These are phyloP conservation scores for Podaxis mareebaensis DNA, from an alignment of 768 basidiomycete species.

Conservation along the genomic window DNA sequence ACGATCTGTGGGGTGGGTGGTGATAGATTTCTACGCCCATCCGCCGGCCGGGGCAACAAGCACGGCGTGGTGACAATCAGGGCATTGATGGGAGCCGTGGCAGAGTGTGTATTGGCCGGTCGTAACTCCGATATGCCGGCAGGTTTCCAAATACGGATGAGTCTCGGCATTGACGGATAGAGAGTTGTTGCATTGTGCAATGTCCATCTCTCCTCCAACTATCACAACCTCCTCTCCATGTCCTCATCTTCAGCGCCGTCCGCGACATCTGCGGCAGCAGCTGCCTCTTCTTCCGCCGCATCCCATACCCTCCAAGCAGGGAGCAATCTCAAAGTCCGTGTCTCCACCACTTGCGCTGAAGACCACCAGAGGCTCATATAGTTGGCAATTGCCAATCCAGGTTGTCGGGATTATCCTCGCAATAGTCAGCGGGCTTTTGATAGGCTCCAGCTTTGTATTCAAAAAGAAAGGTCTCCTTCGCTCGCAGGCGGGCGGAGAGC, in stretches of 20 bases:
- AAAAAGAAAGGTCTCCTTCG: constrained; percentile 94
- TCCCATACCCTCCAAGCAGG: constrained; percentile 36
- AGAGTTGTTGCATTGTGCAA: not conserved
- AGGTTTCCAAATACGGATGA: not conserved
- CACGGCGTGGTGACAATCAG: not conserved
- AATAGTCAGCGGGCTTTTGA: constrained; percentile 78
- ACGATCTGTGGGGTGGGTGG: no score
- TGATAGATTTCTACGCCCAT: no score
- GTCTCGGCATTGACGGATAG: not conserved
- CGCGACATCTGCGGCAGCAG: constrained; percentile 32
- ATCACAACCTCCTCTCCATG: constrained; percentile 3
- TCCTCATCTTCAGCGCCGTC: constrained; percentile 32
- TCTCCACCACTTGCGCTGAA: not conserved
- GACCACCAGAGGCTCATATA: not conserved
- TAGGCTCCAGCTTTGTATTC: constrained; percentile 92
- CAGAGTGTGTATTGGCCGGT: not conserved
- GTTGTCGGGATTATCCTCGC: constrained; percentile 79
- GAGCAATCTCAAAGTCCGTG: constrained; percentile 53
- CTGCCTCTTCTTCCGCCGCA: constrained; percentile 41
- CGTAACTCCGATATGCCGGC: not conserved
- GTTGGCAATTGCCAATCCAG: constrained; percentile 31
- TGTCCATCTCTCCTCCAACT: not conserved
- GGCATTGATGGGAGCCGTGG: not conserved
- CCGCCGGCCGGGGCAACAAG: not conserved
- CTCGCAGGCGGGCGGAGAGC: constrained; percentile 76